Evolutionary conservation across 768 basidiomycete species (phyloP).

Genomic region (Kwoniella pini): DNA sequence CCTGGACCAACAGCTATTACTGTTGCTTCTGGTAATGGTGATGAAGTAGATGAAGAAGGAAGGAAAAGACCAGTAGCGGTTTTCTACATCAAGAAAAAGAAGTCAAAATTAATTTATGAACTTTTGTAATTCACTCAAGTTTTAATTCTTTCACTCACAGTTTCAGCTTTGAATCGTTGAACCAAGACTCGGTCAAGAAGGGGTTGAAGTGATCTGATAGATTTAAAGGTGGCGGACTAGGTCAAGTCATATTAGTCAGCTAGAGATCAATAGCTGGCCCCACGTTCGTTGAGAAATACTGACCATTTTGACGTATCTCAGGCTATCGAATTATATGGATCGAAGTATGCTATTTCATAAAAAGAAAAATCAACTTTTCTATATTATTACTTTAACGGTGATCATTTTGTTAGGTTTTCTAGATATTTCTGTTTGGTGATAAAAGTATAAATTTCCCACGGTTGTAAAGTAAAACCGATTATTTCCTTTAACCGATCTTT

Average conservation of each 20-base stretch:
- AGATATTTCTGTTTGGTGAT: constrained; percentile 12
- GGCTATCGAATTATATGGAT: too few species aligned
- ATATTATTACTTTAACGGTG: not conserved
- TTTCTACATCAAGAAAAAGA: constrained; percentile 64
- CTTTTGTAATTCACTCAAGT: not conserved
- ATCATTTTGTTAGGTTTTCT: constrained; percentile 5
- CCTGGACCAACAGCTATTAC: constrained; percentile 96
- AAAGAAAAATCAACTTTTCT: too few species aligned
- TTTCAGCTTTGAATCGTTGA: constrained; percentile 94
- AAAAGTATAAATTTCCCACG: constrained; percentile 36
- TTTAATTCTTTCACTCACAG: constrained; percentile 61
- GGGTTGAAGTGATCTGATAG: constrained; percentile 84
- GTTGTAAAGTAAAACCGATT: constrained; percentile 10
- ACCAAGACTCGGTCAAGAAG: constrained; percentile 95
- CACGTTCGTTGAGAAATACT: not conserved
- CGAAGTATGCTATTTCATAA: too few species aligned
- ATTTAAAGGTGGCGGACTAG: constrained; percentile 79
- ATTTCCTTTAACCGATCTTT: constrained; percentile 20
- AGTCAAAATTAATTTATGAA: not conserved
- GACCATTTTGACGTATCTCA: constrained; percentile 29
- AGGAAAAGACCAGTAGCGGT: constrained; percentile 95
- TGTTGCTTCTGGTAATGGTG: constrained; percentile 92
- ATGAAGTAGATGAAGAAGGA: constrained; percentile 80
- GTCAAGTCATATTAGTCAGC: not conserved
- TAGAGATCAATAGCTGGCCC: too few species aligned